Evolutionary conservation across 23 red algal genomes (phyloP).

Genomic region (Gracilaria gracilis): DNA sequence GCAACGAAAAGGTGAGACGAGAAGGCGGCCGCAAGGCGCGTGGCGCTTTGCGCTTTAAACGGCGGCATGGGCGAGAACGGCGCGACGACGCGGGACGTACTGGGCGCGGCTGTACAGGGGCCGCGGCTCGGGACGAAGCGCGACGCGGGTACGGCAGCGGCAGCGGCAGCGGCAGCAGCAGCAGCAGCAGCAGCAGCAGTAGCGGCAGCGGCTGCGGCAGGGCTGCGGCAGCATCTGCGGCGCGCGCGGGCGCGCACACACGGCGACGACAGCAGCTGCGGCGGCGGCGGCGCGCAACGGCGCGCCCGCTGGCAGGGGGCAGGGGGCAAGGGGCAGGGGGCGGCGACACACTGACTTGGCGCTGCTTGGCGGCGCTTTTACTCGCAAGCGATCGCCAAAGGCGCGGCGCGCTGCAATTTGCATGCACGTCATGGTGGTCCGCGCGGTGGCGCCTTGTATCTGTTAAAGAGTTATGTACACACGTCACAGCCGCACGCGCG

Average conservation of each 20-base stretch:
- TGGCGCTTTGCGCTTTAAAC: constrained; percentile 11
- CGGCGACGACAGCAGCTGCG: not conserved
- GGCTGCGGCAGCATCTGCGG: not conserved
- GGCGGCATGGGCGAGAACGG: constrained; percentile 35
- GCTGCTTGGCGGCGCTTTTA: constrained; percentile 17
- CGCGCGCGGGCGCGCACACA: constrained; percentile 13
- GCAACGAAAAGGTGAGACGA: not conserved
- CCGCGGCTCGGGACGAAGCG: not conserved
- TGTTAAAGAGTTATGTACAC: too few species aligned
- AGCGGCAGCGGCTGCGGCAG: not conserved
- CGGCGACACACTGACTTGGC: constrained; percentile 24
- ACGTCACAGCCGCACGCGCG: constrained; percentile 14
- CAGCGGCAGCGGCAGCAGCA: not conserved
- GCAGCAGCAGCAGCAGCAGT: not conserved
- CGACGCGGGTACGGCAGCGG: not conserved
- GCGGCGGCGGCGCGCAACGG: not conserved
- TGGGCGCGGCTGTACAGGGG: not conserved
- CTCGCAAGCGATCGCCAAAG: constrained; percentile 1
- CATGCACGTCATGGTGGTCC: not conserved
- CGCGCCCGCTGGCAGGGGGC: constrained; percentile 34
- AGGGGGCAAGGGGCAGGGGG: not conserved
- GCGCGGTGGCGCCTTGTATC: not conserved
- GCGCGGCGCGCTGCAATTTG: not conserved
- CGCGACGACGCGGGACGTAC: not conserved
- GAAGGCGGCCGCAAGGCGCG: not conserved